Evolutionary conservation across 2,329 filamentous ascomycete species (phyloP).

Genomic region (Lomentospora prolificans): DNA sequence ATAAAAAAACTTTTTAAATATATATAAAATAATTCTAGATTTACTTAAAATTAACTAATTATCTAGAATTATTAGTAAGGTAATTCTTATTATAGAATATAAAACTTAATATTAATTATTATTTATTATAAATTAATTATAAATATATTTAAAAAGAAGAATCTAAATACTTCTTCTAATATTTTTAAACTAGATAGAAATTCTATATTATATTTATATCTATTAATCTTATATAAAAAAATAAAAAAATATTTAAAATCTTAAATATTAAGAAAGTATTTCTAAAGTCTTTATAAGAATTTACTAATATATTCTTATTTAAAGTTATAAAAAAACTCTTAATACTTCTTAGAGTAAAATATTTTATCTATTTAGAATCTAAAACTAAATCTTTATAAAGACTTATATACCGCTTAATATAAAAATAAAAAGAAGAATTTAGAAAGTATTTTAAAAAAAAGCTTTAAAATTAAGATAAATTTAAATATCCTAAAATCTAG

Average conservation of each 20-base stretch:
- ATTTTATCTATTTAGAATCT: not conserved
- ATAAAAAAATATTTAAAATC: not conserved
- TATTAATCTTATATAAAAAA: not conserved
- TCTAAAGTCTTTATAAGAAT: not conserved
- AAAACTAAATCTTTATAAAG: not conserved
- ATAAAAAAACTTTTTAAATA: not conserved
- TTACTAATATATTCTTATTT: not conserved
- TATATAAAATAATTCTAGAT: no score
- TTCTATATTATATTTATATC: no score
- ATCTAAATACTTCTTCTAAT: no score
- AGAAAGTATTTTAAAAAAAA: not conserved
- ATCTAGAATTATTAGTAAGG: no score
- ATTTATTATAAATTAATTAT: constrained; percentile 8
- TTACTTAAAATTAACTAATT: no score
- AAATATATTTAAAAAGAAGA: no score
- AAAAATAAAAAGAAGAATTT: not conserved
- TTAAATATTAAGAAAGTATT: not conserved
- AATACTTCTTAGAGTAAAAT: not conserved
- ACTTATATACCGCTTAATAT: not conserved
- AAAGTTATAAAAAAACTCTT: not conserved
- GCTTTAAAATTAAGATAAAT: not conserved
- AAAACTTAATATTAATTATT: no score
- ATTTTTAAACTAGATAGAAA: no score
- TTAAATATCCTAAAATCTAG: not conserved
- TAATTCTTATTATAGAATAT: no score